Evolutionary conservation across 352 stramenopile species (phyloP).

Genomic region (Phytophthora sojae): DNA sequence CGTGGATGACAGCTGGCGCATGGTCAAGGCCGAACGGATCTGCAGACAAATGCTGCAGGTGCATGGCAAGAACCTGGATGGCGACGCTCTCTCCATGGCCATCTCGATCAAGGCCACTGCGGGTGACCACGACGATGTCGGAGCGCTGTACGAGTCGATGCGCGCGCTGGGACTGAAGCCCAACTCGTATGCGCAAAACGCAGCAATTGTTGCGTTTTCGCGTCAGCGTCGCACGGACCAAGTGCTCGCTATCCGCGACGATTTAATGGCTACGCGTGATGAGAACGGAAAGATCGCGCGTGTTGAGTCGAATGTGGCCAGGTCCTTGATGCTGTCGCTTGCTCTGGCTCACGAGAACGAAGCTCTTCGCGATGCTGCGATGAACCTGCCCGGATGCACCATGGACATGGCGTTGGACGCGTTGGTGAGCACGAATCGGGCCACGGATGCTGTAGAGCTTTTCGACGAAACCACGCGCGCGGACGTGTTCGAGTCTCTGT

Average conservation of each 20-base stretch:
- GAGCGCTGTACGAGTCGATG: constrained; percentile 81
- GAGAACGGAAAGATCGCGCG: constrained; percentile 23
- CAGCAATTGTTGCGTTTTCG: constrained; percentile 77
- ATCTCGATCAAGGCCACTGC: constrained; percentile 81
- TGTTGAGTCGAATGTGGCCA: constrained; percentile 55
- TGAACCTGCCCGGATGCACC: constrained; percentile 52
- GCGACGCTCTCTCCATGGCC: constrained; percentile 76
- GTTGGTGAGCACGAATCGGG: constrained; percentile 46
- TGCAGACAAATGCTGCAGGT: constrained; percentile 77
- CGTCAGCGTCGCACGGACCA: constrained; percentile 57
- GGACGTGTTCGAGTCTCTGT: constrained; percentile 42
- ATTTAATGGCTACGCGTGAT: constrained; percentile 36
- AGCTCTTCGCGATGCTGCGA: constrained; percentile 43
- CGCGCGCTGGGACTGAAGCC: constrained; percentile 58
- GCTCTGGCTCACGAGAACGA: constrained; percentile 65
- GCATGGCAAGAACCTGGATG: constrained; percentile 56
- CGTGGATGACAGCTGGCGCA: constrained; percentile 29
- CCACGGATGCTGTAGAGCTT: constrained; percentile 56
- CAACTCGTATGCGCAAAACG: constrained; percentile 85
- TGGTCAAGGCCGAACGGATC: constrained; percentile 65
- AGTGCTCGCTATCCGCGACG: constrained; percentile 64
- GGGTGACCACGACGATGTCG: constrained; percentile 78
- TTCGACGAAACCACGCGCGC: constrained; percentile 48
- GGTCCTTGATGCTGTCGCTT: constrained; percentile 73
- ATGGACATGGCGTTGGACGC: constrained; percentile 50